These are phyloP conservation scores for Punctularia strigosozonata DNA, from an alignment of 768 basidiomycete species.

Conservation along the genomic window DNA sequence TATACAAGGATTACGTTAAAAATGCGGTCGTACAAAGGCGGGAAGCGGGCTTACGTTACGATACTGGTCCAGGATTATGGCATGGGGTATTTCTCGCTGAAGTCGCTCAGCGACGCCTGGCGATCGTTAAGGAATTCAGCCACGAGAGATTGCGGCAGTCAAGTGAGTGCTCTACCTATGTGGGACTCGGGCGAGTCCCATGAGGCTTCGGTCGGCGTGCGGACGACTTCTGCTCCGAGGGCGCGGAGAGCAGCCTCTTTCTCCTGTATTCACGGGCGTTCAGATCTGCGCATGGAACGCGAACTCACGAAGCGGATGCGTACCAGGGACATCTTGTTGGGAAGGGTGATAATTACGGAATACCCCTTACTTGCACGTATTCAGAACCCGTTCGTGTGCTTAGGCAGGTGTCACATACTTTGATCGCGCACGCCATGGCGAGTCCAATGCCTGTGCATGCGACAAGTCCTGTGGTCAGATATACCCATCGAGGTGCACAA, in stretches of 20 bases:
- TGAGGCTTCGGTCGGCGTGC: constrained; percentile 83
- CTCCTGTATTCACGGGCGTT: constrained; percentile 35
- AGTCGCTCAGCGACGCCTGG: constrained; percentile 76
- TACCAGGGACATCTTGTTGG: constrained; percentile 89
- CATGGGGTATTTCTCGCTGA: constrained; percentile 67
- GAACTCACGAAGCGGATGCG: constrained; percentile 10
- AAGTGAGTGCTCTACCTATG: constrained; percentile 58
- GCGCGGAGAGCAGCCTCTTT: constrained; percentile 89
- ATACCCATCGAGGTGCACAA: background rate
- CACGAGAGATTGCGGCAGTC: constrained; percentile 36
- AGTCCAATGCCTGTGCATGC: constrained; percentile 68
- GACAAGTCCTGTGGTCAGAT: background rate
- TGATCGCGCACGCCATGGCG: constrained; percentile 87
- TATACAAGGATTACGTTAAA: constrained; percentile 15
- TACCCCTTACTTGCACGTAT: constrained; percentile 83
- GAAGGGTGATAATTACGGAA: constrained; percentile 81
- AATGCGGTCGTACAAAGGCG: background rate
- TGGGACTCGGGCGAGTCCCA: constrained; percentile 88
- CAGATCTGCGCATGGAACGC: background rate
- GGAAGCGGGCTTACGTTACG: constrained; percentile 39
- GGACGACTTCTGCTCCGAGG: constrained; percentile 87
- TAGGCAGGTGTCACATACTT: constrained; percentile 37
- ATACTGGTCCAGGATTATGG: constrained; percentile 91
- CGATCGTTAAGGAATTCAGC: constrained; percentile 80
- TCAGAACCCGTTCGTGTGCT: constrained; percentile 35